Evolutionary conservation across 2,329 filamentous ascomycete species (phyloP), one percentile per base, ranked within the genome.

Genomic region (Trichoderma breve): DNA sequence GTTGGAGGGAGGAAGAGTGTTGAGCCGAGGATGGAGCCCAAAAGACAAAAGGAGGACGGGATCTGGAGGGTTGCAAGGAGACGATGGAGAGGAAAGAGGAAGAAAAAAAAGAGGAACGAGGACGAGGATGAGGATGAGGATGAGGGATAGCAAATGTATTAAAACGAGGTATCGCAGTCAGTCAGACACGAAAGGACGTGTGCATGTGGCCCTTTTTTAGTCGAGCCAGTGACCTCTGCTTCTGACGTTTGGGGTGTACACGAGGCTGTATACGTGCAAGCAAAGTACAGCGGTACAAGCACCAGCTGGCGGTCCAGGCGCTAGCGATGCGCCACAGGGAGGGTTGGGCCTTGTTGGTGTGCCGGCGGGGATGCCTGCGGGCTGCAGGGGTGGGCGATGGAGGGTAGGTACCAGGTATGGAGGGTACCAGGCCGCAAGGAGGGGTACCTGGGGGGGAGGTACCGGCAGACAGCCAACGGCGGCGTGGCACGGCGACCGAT

Each of bases 241-340:
- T 53, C 74, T 83, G 82, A 83, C 81, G 82, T 83, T 82, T 76
- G 51, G 64, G 64, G 64, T 70, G 66, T 78, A 76, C 80, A 82
- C 81, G 83, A 83, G 83, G 83, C 82, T 83, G 82, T 60, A 60
- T 60, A 64, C 24, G 61, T 64, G 36, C 61, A 28, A 3, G 61
- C 15, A 47, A 39, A 64, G 61, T 64, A 43, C 61, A 64, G 34
- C 26, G 34, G 65, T 58, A 43, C 61, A 64, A 28, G 24, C 36
- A 64, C 61, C 55, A 68, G 55, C 53, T 60, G 53, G 65, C 65
- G 55, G 53, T 68, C 57, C 65, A 83, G 79, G 51, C 64, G 64
- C 61, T 65, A 72, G 72, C 65, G 69, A 71, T 67, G 51, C 28
- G 60, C 55, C 66, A 63, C 64, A 71, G 68, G 64, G 67, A 69